A percentile compares a stretch with the other conserved stretches of the same genome.
These are phyloP conservation scores for Arabidopsis arenosa DNA, from an alignment of 345 rosid genomes.

Conservation along the genomic window DNA sequence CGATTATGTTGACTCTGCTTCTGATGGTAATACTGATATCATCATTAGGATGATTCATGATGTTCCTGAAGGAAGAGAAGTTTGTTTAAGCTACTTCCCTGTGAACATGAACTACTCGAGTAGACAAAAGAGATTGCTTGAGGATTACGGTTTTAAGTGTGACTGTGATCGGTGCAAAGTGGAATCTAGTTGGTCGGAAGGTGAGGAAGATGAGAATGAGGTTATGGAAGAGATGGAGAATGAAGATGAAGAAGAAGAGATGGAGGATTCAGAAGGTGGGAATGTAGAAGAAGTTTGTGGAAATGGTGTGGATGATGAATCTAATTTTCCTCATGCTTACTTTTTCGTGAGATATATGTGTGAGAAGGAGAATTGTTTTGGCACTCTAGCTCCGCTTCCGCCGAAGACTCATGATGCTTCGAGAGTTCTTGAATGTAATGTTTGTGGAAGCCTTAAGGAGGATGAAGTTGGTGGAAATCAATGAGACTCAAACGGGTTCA, in stretches of 20 bases:
- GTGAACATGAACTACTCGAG: conserved; percentile 64
- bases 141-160: conserved; percentile 81
- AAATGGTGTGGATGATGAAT: conserved; percentile 34
- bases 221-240: conserved; percentile 41
- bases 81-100: conserved; percentile 91
- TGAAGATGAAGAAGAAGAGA: conserved; percentile 54
- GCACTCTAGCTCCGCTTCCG: conserved; percentile 81
- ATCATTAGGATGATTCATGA: conserved; percentile 84
- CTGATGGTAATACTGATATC: conserved; percentile 60
- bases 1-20: conserved; percentile 68
- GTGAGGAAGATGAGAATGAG: conserved; percentile 55
- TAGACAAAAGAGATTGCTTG: conserved; percentile 66
- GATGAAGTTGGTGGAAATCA: conserved; percentile 42
- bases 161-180: conserved; percentile 90
- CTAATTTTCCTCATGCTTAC: conserved; percentile 80
- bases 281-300: conserved; percentile 27
- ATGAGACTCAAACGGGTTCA: no score
- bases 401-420: conserved; percentile 49
- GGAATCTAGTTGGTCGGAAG: conserved; percentile 85
- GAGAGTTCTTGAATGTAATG: conserved; percentile 77
- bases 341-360: conserved; percentile 87
- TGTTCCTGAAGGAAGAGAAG: conserved; percentile 81
- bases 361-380: conserved; percentile 64
- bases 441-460: conserved; percentile 70
- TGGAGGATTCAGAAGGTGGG: conserved; percentile 42